Conservation (phyloP, 345 rosid genomes). For the Punica granatum region DNA sequence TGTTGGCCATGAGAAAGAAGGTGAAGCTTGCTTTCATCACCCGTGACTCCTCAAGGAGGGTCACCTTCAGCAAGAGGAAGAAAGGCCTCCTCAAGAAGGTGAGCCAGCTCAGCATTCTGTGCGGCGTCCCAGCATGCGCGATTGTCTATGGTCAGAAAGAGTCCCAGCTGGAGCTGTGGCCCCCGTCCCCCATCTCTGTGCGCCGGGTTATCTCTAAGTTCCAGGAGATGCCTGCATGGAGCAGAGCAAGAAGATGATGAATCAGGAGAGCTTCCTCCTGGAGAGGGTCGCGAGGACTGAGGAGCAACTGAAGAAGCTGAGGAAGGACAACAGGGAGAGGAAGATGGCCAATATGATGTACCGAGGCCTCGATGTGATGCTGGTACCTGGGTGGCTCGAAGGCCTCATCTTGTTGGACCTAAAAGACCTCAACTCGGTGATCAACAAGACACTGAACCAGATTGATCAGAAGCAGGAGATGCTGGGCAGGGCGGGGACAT, state of each 20-base stretch:
- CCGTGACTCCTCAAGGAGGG: conserved; percentile 6
- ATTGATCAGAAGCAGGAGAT: not conserved
- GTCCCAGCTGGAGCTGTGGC: conserved; percentile 9
- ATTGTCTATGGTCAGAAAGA: conserved; percentile 5
- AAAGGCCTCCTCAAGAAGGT: conserved; percentile 15
- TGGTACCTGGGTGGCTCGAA: not conserved
- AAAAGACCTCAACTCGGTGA: not conserved
- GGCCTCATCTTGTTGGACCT: not conserved
- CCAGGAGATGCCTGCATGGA: conserved; percentile 6
- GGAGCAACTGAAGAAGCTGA: conserved; percentile 2
- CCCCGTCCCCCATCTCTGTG: not conserved
- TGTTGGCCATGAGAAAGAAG: conserved; percentile 1
- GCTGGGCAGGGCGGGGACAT: too few relatives aligned
- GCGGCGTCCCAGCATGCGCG: conserved; percentile 8
- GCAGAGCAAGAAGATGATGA: conserved; percentile 4
- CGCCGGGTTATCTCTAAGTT: not conserved
- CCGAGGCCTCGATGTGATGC: not conserved
- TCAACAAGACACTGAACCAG: not conserved
- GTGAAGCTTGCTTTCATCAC: conserved; percentile 11
- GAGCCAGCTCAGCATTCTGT: conserved; percentile 11
- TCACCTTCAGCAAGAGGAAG: conserved; percentile 12
- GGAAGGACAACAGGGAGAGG: conserved; percentile 5
- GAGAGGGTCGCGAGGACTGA: not conserved
- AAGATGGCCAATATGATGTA: not conserved
- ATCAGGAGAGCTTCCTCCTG: conserved; percentile 5